Evolutionary conservation across 352 stramenopile species (phyloP).

Genomic region (Phytopythium kandeliae): DNA sequence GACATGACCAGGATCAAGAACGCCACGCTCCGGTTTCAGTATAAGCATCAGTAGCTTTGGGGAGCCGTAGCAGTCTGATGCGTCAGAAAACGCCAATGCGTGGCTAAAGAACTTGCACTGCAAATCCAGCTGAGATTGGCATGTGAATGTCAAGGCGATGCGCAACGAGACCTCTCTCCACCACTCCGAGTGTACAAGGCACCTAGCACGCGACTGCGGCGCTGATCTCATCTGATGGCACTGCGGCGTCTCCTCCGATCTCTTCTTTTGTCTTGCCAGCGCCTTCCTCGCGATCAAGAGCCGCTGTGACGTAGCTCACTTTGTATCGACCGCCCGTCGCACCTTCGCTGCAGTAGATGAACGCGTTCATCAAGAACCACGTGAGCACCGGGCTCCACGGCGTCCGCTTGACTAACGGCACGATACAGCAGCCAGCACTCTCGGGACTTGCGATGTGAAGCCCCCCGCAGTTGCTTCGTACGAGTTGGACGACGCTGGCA

Average conservation of each 20-base stretch:
- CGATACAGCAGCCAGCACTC: slow-evolving; percentile 28
- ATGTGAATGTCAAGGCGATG: too few species aligned
- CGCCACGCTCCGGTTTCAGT: slow-evolving; percentile 53
- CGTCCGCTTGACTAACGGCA: slow-evolving; percentile 45
- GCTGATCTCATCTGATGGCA: not conserved
- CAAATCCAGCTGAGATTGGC: too few species aligned
- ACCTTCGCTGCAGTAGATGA: slow-evolving; percentile 73
- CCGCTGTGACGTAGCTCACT: slow-evolving; percentile 50
- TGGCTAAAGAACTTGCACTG: too few species aligned
- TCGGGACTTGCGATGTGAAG: not conserved
- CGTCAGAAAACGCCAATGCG: too few species aligned
- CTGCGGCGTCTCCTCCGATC: too few species aligned
- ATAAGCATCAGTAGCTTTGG: not conserved
- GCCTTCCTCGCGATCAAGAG: slow-evolving; percentile 17
- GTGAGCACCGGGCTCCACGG: slow-evolving; percentile 60
- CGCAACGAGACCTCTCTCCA: too few species aligned
- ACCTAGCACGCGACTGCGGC: not conserved
- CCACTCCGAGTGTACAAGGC: too few species aligned
- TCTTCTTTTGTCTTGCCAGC: not conserved
- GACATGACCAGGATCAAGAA: slow-evolving; percentile 56
- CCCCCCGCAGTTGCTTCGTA: not conserved
- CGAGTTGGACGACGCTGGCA: slow-evolving; percentile 17
- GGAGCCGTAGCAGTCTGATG: too few species aligned
- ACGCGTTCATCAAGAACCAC: slow-evolving; percentile 78
- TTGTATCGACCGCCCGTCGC: slow-evolving; percentile 62